phyloP scores from a whole-genome alignment of 139 green algal species.

The Raphidocelis subcapitata region DNA sequence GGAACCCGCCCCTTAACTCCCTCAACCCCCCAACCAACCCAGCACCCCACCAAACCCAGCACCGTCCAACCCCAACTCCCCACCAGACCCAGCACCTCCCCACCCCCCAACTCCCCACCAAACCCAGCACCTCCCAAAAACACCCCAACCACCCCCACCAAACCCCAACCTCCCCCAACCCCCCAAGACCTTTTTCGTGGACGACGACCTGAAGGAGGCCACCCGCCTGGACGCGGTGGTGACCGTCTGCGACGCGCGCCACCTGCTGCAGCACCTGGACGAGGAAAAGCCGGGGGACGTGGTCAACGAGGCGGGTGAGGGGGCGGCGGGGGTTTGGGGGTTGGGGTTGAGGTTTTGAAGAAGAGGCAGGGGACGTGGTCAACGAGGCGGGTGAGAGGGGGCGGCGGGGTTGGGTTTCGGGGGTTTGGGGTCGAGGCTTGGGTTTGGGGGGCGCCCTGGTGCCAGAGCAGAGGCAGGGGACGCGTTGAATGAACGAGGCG shows the following conservation, averaged over 20 bases:
- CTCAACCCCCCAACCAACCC: too few species aligned
- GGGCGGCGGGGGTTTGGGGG: neutral
- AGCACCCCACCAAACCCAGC: too few species aligned
- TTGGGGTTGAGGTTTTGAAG: too few species aligned
- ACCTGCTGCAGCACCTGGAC: constrained; percentile 78
- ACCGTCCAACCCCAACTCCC: too few species aligned
- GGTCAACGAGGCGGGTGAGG: constrained; percentile 70
- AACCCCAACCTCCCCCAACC: neutral
- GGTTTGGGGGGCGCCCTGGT: too few species aligned
- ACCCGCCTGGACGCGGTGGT: constrained; percentile 65
- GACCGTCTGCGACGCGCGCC: constrained; percentile 82
- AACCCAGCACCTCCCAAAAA: too few species aligned
- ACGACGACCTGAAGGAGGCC: constrained; percentile 64
- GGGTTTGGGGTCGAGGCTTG: too few species aligned
- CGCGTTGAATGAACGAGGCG: constrained; percentile 85
- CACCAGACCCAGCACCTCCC: too few species aligned
- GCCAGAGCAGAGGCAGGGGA: constrained; percentile 76
- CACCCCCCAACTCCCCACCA: too few species aligned
- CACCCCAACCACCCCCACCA: too few species aligned
- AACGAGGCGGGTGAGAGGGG: constrained; percentile 64
- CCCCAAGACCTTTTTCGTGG: constrained; percentile 87
- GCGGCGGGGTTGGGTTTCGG: too few species aligned
- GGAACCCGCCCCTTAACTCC: too few species aligned
- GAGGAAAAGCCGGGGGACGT: constrained; percentile 80
- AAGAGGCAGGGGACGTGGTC: constrained; percentile 76